Conservation (phyloP, 2,329 filamentous ascomycete species). For the Ophiognomonia clavigignenti-juglandacearum region DNA sequence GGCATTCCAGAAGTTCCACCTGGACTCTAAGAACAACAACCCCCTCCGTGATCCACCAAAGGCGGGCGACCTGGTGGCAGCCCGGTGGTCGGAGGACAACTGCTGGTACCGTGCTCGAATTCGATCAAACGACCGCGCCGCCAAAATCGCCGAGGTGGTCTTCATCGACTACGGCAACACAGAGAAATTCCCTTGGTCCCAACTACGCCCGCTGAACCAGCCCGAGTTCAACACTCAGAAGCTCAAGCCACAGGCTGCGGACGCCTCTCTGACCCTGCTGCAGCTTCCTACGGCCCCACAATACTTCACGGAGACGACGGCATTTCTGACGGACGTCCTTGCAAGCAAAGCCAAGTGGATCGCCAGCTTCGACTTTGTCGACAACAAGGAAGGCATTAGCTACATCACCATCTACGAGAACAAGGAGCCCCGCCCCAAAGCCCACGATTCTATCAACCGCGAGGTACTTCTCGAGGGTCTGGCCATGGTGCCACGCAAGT, state of each 20-base stretch:
- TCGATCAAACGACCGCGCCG: constrained; percentile 85
- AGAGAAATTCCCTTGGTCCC: constrained; percentile 80
- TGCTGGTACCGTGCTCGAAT: constrained; percentile 94
- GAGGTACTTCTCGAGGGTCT: constrained; percentile 79
- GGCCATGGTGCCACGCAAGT: constrained; percentile 86
- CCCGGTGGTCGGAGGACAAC: constrained; percentile 82
- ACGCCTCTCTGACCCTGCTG: constrained; percentile 81
- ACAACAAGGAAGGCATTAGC: constrained; percentile 70
- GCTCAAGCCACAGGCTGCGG: constrained; percentile 80
- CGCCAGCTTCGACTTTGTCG: constrained; percentile 83
- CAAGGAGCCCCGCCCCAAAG: constrained; percentile 49
- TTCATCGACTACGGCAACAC: constrained; percentile 97
- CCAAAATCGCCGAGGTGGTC: constrained; percentile 82
- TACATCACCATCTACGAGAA: constrained; percentile 88
- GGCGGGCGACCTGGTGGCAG: constrained; percentile 85
- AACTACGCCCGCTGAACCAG: constrained; percentile 75
- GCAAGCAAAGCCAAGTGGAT: constrained; percentile 69
- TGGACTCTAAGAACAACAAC: constrained; percentile 75
- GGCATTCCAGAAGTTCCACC: constrained; percentile 85
- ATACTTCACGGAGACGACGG: constrained; percentile 77
- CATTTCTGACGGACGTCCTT: constrained; percentile 69
- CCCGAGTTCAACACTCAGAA: constrained; percentile 74
- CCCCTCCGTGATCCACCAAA: constrained; percentile 74
- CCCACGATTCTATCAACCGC: constrained; percentile 79
- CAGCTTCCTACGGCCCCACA: constrained; percentile 80